Conservation (phyloP, 768 basidiomycete genomes). For the Kwoniella europaea region DNA sequence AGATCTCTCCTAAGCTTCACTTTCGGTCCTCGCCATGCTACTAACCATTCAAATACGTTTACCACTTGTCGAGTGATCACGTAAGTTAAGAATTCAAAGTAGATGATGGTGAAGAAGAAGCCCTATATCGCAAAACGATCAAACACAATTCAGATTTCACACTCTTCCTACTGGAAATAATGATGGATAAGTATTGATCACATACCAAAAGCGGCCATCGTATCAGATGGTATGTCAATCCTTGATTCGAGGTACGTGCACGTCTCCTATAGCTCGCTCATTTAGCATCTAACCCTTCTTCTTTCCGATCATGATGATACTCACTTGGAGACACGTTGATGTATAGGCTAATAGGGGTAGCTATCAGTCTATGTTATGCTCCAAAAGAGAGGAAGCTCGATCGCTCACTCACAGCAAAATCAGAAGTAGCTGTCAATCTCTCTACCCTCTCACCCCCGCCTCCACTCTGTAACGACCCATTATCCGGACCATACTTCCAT, state of each 20-base stretch:
- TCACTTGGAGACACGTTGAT: conserved; percentile 78
- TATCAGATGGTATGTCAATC: conserved; percentile 75
- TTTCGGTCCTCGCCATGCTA: conserved; percentile 87
- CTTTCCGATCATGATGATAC: conserved; percentile 17
- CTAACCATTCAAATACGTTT: conserved; percentile 90
- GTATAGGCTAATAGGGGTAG: too few species aligned
- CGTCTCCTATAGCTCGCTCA: conserved; percentile 57
- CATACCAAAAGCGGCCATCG: conserved; percentile 79
- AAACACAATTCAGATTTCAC: too few species aligned
- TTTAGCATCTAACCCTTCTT: neutral
- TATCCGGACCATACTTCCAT: conserved; percentile 47
- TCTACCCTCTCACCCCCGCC: conserved; percentile 48
- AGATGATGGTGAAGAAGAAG: conserved; percentile 82
- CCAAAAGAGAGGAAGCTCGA: conserved; percentile 62
- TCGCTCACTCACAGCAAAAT: conserved; percentile 59
- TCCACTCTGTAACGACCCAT: conserved; percentile 20
- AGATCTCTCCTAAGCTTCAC: conserved; percentile 76
- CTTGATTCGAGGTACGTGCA: conserved; percentile 61
- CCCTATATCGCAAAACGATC: conserved; percentile 61
- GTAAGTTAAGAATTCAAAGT: conserved; percentile 75
- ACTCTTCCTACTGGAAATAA: too few species aligned
- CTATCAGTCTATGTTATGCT: too few species aligned
- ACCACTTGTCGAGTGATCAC: conserved; percentile 88
- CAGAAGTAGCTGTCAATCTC: conserved; percentile 57
- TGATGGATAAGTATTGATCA: neutral